Evolutionary conservation across 2,329 filamentous ascomycete genomes (phyloP).

Genomic region (Neurospora crassa): DNA sequence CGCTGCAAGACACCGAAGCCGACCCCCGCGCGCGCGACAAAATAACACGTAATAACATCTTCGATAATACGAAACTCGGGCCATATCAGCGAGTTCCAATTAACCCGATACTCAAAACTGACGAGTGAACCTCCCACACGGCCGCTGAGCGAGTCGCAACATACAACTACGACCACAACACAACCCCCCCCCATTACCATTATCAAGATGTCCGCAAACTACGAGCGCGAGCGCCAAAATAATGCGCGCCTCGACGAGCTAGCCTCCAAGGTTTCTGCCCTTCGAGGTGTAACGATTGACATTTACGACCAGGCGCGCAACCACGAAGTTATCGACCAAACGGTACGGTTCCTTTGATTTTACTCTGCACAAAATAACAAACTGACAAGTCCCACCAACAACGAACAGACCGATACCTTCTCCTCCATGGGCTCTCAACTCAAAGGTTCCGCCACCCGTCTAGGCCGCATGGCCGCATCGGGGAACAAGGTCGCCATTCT

Average conservation of each 20-base stretch:
- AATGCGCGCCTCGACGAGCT: slow-evolving; percentile 90
- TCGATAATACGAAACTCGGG: not conserved
- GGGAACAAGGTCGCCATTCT: slow-evolving; percentile 88
- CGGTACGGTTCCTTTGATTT: slow-evolving; percentile 42
- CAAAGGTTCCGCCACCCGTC: slow-evolving; percentile 70
- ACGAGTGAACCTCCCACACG: not conserved
- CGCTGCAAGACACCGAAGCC: not conserved
- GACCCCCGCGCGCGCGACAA: not conserved
- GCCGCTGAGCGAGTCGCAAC: not conserved
- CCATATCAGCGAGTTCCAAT: not conserved
- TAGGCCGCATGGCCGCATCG: slow-evolving; percentile 82
- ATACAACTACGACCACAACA: not conserved
- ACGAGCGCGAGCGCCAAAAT: slow-evolving; percentile 82
- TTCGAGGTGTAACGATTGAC: slow-evolving; percentile 90
- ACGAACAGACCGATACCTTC: slow-evolving; percentile 73
- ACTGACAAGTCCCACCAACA: not conserved
- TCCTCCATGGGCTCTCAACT: slow-evolving; percentile 75
- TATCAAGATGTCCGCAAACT: slow-evolving; percentile 59
- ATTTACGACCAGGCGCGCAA: slow-evolving; percentile 94
- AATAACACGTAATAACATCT: not conserved
- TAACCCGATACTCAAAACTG: not conserved
- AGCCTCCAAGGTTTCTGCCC: slow-evolving; percentile 78
- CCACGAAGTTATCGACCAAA: slow-evolving; percentile 80
- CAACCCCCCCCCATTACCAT: not conserved
- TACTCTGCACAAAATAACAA: not conserved